Conservation (phyloP, 2,329 filamentous ascomycete species). For the Talaromyces sp. region DNA sequence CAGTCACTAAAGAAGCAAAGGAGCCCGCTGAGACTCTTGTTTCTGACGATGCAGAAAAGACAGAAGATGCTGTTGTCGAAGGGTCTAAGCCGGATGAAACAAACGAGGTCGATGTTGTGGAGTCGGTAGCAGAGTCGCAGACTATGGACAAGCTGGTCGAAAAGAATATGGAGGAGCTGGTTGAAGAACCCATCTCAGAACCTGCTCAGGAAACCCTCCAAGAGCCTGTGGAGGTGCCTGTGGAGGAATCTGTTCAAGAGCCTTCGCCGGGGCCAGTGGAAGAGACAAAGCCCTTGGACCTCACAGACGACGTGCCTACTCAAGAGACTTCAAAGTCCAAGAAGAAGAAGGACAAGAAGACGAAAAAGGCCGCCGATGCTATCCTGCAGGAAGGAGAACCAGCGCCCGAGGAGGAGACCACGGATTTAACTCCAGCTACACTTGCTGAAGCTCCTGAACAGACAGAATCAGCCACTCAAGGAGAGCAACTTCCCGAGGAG, state of each 20-base stretch:
- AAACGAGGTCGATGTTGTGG: neutral
- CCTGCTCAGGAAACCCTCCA: neutral
- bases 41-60: neutral
- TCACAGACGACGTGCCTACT: neutral
- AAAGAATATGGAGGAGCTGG: neutral
- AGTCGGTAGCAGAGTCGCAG: neutral
- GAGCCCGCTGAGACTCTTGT: neutral
- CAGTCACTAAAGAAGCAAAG: neutral
- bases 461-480: neutral
- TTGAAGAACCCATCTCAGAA: neutral
- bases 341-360: conserved; percentile 37
- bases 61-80: neutral
- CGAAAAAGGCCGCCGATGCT: conserved; percentile 10
- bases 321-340: conserved; percentile 23
- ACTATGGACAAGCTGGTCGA: neutral
- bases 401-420: neutral
- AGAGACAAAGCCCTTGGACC: neutral
- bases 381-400: conserved; percentile 16
- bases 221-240: neutral
- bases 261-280: neutral
- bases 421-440: neutral
- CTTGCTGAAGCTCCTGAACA: neutral
- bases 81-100: neutral
- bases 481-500: neutral
- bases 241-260: conserved; percentile 36